phyloP scores from a whole-genome alignment of 305 asterid species.

The Rubia tinctorum region DNA sequence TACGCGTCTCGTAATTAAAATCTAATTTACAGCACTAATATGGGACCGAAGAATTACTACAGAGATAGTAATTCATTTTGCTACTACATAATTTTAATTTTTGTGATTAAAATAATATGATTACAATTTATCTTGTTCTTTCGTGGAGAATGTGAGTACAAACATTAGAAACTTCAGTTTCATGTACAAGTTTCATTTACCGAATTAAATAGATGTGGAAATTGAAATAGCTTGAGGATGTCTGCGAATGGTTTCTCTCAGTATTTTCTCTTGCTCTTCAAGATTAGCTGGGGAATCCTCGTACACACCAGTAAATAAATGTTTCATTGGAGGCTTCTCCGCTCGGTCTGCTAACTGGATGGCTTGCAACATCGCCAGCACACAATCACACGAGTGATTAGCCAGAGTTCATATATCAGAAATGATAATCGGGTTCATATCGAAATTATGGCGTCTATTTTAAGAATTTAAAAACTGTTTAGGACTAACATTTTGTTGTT shows the following conservation, averaged over 20 bases:
- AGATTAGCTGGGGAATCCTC: conserved; percentile 32
- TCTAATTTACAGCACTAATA: too few relatives aligned
- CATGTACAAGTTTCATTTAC: background rate
- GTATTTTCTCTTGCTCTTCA: conserved; percentile 36
- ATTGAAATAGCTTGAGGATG: conserved; percentile 29
- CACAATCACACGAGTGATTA: background rate
- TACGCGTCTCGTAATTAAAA: too few relatives aligned
- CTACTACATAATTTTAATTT: background rate
- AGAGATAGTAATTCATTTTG: background rate
- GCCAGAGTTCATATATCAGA: background rate
- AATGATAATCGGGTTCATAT: too few relatives aligned
- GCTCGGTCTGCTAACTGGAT: conserved; percentile 34
- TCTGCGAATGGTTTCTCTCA: conserved; percentile 33
- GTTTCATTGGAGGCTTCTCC: conserved; percentile 34
- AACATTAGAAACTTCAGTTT: background rate
- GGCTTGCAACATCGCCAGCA: conserved; percentile 28
- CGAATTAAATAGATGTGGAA: too few relatives aligned
- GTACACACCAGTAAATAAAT: conserved; percentile 44
- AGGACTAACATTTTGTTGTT: too few relatives aligned
- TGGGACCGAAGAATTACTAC: background rate
- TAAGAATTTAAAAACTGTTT: too few relatives aligned
- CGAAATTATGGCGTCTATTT: too few relatives aligned
- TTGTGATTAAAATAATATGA: background rate
- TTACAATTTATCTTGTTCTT: background rate
- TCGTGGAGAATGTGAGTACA: background rate